Evolutionary conservation across 2,329 filamentous ascomycete genomes (phyloP).

Genomic region (Neopestalotiopsis clavispora): DNA sequence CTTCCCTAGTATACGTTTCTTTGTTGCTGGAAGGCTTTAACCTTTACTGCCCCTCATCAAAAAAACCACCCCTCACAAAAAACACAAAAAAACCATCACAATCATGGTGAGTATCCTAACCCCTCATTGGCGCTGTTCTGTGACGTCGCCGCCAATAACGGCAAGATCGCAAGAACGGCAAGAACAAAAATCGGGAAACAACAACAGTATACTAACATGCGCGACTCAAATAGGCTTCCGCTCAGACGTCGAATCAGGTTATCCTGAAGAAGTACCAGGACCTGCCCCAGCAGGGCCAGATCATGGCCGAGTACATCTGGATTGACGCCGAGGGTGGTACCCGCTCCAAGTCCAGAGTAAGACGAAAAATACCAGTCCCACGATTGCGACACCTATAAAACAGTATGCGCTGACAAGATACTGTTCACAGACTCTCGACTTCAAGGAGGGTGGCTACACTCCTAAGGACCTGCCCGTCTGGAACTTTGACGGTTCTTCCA

Average conservation of each 20-base stretch:
- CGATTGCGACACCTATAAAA: not conserved
- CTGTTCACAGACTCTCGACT: conserved; percentile 50
- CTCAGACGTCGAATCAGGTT: not conserved
- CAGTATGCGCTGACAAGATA: not conserved
- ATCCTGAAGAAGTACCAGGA: conserved; percentile 82
- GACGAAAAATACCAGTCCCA: conserved; percentile 40
- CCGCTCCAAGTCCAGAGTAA: conserved; percentile 95
- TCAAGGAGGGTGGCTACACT: conserved; percentile 47
- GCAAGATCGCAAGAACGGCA: not conserved
- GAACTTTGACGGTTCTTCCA: conserved; percentile 80
- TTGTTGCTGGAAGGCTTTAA: not conserved
- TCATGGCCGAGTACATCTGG: conserved; percentile 98
- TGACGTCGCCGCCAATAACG: not conserved
- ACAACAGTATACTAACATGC: not conserved
- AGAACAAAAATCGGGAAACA: not conserved
- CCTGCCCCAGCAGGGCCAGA: conserved; percentile 84
- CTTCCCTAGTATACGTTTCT: not conserved
- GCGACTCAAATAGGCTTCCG: not conserved
- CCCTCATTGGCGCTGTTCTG: not conserved
- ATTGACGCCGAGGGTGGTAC: conserved; percentile 80
- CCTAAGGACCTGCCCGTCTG: conserved; percentile 58
- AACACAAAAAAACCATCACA: conserved; percentile 2
- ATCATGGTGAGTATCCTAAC: conserved; percentile 4
- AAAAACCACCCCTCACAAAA: not conserved
- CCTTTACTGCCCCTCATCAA: not conserved